phyloP scores from a whole-genome alignment of 495 filamentous ascomycete species.

The Sordaria brevicollis region DNA sequence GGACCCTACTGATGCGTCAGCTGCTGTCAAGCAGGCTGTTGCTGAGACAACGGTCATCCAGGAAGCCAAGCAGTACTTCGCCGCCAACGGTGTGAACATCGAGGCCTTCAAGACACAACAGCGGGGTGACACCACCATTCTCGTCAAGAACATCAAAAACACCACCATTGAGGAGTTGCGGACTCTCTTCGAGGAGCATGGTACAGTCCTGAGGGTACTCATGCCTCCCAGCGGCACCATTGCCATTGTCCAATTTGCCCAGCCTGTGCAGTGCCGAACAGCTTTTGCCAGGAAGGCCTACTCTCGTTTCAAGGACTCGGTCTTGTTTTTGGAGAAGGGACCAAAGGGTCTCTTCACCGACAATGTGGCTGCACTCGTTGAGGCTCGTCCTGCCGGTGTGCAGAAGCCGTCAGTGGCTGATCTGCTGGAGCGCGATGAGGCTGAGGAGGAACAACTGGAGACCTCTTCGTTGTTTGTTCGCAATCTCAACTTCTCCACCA shows the following conservation, averaged over 20 bases:
- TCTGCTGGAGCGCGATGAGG: slow-evolving; percentile 48
- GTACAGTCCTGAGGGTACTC: slow-evolving; percentile 62
- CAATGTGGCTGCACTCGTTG: slow-evolving; percentile 20
- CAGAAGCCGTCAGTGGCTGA: slow-evolving; percentile 36
- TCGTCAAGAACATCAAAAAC: slow-evolving; percentile 91
- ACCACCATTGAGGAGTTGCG: slow-evolving; percentile 59
- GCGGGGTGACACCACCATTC: slow-evolving; percentile 75
- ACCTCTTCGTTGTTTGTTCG: slow-evolving; percentile 81
- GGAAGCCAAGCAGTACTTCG: slow-evolving; percentile 88
- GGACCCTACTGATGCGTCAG: slow-evolving; percentile 87
- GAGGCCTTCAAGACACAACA: slow-evolving; percentile 76
- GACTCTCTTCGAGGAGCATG: slow-evolving; percentile 59
- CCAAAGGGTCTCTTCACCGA: slow-evolving; percentile 68
- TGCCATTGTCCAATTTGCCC: slow-evolving; percentile 79
- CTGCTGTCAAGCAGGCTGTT: slow-evolving; percentile 90
- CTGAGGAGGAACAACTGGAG: slow-evolving; percentile 37
- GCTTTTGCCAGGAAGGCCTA: slow-evolving; percentile 82
- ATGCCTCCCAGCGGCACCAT: slow-evolving; percentile 91
- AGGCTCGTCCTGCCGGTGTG: slow-evolving; percentile 22
- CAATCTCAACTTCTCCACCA: slow-evolving; percentile 90
- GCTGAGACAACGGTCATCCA: slow-evolving; percentile 94
- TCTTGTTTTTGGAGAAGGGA: slow-evolving; percentile 89
- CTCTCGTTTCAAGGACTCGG: slow-evolving; percentile 77
- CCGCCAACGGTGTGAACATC: slow-evolving; percentile 76
- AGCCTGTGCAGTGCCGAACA: slow-evolving; percentile 63